These are phyloP conservation scores for Colletotrichum sp. DNA, from an alignment of 2,329 filamentous ascomycete genomes.

Conservation along the genomic window DNA sequence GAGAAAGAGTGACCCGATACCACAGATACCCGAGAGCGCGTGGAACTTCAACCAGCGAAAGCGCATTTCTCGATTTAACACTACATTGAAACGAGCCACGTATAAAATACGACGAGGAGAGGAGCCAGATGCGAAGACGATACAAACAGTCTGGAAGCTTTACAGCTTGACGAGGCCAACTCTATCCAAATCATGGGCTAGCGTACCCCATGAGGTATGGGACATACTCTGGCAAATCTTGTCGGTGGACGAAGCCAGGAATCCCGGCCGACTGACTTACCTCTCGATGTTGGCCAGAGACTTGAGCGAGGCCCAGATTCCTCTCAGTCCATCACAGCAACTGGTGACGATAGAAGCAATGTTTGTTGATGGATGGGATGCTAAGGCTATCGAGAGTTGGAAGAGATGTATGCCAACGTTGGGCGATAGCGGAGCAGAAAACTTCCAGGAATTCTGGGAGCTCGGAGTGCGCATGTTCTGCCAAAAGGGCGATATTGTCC, in stretches of 20 bases:
- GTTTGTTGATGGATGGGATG: slow-evolving; percentile 65
- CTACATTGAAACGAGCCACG: slow-evolving; percentile 29
- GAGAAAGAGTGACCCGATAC: slow-evolving; percentile 22
- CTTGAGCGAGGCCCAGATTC: slow-evolving; percentile 63
- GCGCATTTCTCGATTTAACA: slow-evolving; percentile 42
- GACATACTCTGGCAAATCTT: slow-evolving; percentile 69
- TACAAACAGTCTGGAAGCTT: slow-evolving; percentile 50
- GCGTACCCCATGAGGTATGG: slow-evolving; percentile 67
- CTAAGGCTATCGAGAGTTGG: slow-evolving; percentile 68
- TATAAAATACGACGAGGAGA: slow-evolving; percentile 31
- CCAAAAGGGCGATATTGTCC: slow-evolving; percentile 59
- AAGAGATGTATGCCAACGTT: slow-evolving; percentile 60
- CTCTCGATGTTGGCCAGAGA: slow-evolving; percentile 68
- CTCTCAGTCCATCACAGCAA: slow-evolving; percentile 62
- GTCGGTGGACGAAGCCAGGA: slow-evolving; percentile 53
- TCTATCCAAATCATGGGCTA: slow-evolving; percentile 51
- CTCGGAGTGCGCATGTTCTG: slow-evolving; percentile 71
- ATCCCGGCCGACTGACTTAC: slow-evolving; percentile 63
- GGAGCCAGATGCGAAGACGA: slow-evolving; percentile 32
- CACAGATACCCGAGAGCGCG: slow-evolving; percentile 39
- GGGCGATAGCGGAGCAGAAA: slow-evolving; percentile 47
- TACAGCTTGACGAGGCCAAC: slow-evolving; percentile 52
- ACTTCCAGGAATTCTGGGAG: slow-evolving; percentile 63
- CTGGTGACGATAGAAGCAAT: slow-evolving; percentile 72
- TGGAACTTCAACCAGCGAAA: slow-evolving; percentile 43